Evolutionary conservation across 2,329 filamentous ascomycete species (phyloP), one percentile per base, ranked within the genome.

Genomic region (Samsoniella hepiali): DNA sequence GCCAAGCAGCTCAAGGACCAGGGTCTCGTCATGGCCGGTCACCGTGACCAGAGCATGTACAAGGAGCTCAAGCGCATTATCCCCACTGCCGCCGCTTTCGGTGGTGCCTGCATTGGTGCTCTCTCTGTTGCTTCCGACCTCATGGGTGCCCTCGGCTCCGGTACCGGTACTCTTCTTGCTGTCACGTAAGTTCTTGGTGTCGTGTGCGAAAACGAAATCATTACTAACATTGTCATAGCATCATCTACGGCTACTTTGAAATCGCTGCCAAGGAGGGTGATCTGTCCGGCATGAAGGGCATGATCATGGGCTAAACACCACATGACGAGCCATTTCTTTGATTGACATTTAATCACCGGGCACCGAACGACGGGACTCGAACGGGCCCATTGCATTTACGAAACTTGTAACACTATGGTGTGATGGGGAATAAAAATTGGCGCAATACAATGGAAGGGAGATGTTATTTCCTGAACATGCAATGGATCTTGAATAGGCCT

Each of bases 11-110:
- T 99, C 78, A 99, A 99, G 88, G 96, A 99, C 75, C 95, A 99
- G 82, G 95, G 95, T 76, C 89, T 99, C 64, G 94, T 99, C 71
- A 99, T 99, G 96, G 94, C 95, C 73, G 95, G 95, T 75, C 95
- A 99, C 84, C 91, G 95, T 82, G 96, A 99, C 79, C 94, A 98
- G 86, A 96, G 91, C 84, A 99, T 99, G 95, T 99, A 99, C 88
- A 96, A 96, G 85, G 95, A 99, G 82, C 88, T 99, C 68, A 99
- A 99, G 91, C 91, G 95, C 74, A 95, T 99, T 73, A 99, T 99
- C 69, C 96, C 95, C 68, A 98, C 95, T 65, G 96, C 95, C 66
- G 95, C 95, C 68, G 95, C 96, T 72, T 99, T 99, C 70, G 95
- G 96, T 79, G 95, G 95, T 85, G 95, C 95, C 70, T 98, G 94